Conservation (phyloP, 2,329 filamentous ascomycete genomes). For the Harringtonia lauricola region DNA sequence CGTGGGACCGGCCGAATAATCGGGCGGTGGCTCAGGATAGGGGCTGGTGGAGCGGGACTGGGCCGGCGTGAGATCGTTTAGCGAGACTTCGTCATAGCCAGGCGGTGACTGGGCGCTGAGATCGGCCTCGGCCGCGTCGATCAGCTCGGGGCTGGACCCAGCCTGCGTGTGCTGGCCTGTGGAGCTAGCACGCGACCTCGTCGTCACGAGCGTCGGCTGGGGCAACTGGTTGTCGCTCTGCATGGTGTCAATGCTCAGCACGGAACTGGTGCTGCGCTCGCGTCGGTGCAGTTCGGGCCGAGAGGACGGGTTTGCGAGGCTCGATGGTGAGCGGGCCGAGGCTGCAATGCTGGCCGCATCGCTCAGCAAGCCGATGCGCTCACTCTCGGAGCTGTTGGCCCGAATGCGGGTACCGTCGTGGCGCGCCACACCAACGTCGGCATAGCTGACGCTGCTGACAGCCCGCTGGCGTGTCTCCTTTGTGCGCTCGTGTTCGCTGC, state of each 20-base stretch:
- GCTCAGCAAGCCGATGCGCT: conserved; percentile 59
- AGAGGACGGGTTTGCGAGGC: conserved; percentile 11
- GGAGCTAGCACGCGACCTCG: conserved; percentile 25
- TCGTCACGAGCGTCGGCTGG: conserved; percentile 14
- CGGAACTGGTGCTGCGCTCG: conserved; percentile 38
- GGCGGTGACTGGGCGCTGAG: conserved; percentile 32
- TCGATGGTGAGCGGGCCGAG: conserved; percentile 22
- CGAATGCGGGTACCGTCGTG: conserved; percentile 69
- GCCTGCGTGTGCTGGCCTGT: conserved; percentile 26
- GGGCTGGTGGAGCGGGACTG: conserved; percentile 25
- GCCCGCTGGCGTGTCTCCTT: conserved; percentile 52
- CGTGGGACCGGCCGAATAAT: conserved; percentile 31
- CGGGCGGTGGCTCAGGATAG: conserved; percentile 37
- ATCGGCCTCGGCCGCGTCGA: conserved; percentile 33
- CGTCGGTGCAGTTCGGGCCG: conserved; percentile 23
- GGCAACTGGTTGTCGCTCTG: conserved; percentile 13
- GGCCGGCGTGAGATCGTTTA: conserved; percentile 18
- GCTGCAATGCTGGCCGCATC: conserved; percentile 53
- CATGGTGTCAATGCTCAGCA: conserved; percentile 36
- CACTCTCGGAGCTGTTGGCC: conserved; percentile 62
- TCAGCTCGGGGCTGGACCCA: conserved; percentile 41
- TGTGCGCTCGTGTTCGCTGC: conserved; percentile 42
- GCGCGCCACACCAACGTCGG: conserved; percentile 61
- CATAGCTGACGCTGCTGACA: conserved; percentile 67
- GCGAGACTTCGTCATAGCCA: conserved; percentile 34